Base-by-base conservation (phyloP, 1,284 basidiomycete genomes). In the Ganoderma multipileum region DNA sequence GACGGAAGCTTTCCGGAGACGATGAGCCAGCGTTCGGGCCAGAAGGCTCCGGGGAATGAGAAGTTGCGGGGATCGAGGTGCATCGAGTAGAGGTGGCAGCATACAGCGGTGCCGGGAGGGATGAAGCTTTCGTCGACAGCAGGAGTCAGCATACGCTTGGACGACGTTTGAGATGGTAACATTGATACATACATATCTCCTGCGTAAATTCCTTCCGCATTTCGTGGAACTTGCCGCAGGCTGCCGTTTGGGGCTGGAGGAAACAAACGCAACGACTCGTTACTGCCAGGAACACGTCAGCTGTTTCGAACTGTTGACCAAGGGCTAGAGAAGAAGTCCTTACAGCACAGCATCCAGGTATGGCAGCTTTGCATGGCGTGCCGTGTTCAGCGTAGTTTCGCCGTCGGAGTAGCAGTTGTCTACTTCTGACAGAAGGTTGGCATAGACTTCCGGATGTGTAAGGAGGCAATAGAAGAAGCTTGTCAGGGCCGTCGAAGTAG, bases 231-330 rank as follows among this genome's bases (percentile, higher is more conserved):
- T 28, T 82, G 79, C 52, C 90, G 83, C 64, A 87, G 85, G 28
- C 85, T 82, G 52, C 84, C 84, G 33, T 83, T 85, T 8, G 84
- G 82, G 12, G 89, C 79, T 16, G 88, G 82, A 14, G 89, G 87
- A 52, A 58, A 82, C 42, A 91, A 76, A 54, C 90, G 82, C 54
- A 91, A 73, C 0, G 83, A 76, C 75, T 91, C 89, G 52, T 89
- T 88, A 67, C 89, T 91, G 74, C 36, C 71, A 66, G 58, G 39
- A 39, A 54, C 38, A 36, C 11, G 14, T 55, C 30, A 33, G 54
- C 7, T n/a, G 8, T 3, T 20, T 3, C 28, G 33, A 2, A 42
- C 1, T 20, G 42, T 50, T 6, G 14, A 23, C 20, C 3, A 30
- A 16, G 42, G 20, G 20, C 0, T n/a, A 23, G 7, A 38, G 20